phyloP scores from a whole-genome alignment of 257 asterid species.

The Euphrasia confusa region DNA sequence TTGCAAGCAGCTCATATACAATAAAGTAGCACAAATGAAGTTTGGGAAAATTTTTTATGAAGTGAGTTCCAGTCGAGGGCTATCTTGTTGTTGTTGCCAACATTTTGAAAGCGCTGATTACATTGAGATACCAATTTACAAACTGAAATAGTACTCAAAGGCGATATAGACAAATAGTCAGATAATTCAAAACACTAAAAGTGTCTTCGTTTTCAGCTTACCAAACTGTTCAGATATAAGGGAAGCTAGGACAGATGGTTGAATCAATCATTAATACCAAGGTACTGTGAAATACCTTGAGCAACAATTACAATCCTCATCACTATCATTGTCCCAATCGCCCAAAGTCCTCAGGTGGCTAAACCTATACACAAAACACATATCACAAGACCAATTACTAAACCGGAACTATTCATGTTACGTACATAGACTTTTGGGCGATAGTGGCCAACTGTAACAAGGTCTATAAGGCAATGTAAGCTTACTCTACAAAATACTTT shows the following conservation, averaged over 20 bases:
- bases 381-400: not conserved
- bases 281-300: slow-evolving; percentile 20
- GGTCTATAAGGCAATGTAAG: slow-evolving; percentile 5
- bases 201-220: too few relatives aligned
- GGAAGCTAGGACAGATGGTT: not conserved
- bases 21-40: too few relatives aligned
- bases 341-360: slow-evolving; percentile 91
- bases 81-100: too few relatives aligned
- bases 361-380: slow-evolving; percentile 47
- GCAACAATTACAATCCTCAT: slow-evolving; percentile 12
- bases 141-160: too few relatives aligned
- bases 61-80: too few relatives aligned
- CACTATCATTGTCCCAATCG: slow-evolving; percentile 36
- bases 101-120: too few relatives aligned
- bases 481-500: slow-evolving; percentile 73
- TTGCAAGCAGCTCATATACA: too few relatives aligned
- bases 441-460: not conserved
- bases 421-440: not conserved
- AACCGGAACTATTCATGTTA: not conserved
- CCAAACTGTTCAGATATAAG: not conserved
- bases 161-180: too few relatives aligned
- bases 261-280: slow-evolving; percentile 15
- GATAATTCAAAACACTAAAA: too few relatives aligned
- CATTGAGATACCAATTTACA: too few relatives aligned
- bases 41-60: too few relatives aligned